Evolutionary conservation across 208 protist genomes (phyloP).

Genomic region (Trypanosoma lewisi): DNA sequence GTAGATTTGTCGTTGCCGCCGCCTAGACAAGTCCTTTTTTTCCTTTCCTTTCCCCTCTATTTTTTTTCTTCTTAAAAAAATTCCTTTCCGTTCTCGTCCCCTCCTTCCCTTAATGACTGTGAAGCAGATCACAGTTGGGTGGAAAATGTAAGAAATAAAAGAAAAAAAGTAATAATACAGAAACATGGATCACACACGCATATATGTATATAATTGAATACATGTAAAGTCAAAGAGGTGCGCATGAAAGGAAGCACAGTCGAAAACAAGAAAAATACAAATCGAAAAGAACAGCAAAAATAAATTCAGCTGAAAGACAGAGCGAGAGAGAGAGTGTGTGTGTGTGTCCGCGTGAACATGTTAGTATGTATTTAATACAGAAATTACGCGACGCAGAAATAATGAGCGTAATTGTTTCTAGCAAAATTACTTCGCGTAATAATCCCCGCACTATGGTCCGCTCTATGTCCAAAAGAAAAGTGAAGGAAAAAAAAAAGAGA

Average conservation of each 20-base stretch:
- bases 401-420: background rate
- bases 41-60: slow-evolving; percentile 3
- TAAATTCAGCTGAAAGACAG: too few relatives aligned
- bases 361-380: slow-evolving; percentile 1
- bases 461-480: too few relatives aligned
- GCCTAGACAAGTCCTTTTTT: too few relatives aligned
- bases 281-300: background rate
- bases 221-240: background rate
- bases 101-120: background rate
- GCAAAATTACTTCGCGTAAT: too few relatives aligned
- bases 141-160: background rate
- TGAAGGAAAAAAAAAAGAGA: slow-evolving; percentile 14
- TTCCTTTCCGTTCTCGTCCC: too few relatives aligned
- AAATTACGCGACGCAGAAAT: background rate
- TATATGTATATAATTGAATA: background rate
- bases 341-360: background rate
- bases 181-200: background rate
- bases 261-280: background rate
- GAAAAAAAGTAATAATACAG: background rate
- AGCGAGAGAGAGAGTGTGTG: background rate
- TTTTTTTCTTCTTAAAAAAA: slow-evolving; percentile 7
- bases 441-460: too few relatives aligned
- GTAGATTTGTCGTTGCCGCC: too few relatives aligned
- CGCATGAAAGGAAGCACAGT: background rate
- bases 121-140: background rate